Evolutionary conservation across 768 basidiomycete species (phyloP).

Genomic region (Chalciporus piperatus): DNA sequence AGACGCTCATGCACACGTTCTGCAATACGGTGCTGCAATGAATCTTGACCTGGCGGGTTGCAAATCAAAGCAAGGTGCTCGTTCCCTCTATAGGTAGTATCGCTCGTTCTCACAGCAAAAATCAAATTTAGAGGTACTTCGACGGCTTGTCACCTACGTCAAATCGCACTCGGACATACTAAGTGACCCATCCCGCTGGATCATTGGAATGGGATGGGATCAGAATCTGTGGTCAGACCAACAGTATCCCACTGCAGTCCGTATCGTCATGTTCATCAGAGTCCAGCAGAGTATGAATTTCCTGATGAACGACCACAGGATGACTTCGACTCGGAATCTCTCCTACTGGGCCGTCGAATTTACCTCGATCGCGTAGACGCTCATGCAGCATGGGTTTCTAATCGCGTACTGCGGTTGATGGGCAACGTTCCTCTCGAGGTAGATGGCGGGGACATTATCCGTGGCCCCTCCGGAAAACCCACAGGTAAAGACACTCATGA

Average conservation of each 20-base stretch:
- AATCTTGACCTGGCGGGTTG: slow-evolving; percentile 63
- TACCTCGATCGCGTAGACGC: slow-evolving; percentile 74
- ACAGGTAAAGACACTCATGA: slow-evolving; percentile 47
- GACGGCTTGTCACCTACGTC: slow-evolving; percentile 58
- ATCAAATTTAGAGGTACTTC: slow-evolving; percentile 52
- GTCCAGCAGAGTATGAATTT: background rate
- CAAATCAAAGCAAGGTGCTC: slow-evolving; percentile 54
- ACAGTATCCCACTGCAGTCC: slow-evolving; percentile 71
- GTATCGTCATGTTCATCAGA: slow-evolving; percentile 21
- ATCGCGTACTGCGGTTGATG: slow-evolving; percentile 63
- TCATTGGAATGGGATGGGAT: slow-evolving; percentile 92
- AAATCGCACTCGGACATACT: slow-evolving; percentile 52
- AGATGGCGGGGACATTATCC: slow-evolving; percentile 73
- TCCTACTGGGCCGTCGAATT: slow-evolving; percentile 69
- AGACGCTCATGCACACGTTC: slow-evolving; percentile 82
- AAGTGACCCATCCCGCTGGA: slow-evolving; percentile 59
- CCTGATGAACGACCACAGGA: slow-evolving; percentile 39
- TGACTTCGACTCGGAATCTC: slow-evolving; percentile 68
- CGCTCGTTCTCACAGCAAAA: background rate
- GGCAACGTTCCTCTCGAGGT: slow-evolving; percentile 57
- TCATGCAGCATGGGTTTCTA: slow-evolving; percentile 87
- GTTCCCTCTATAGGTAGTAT: background rate
- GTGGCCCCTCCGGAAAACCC: slow-evolving; percentile 58
- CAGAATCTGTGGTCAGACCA: slow-evolving; percentile 73
- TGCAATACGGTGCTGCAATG: slow-evolving; percentile 67